Evolutionary conservation across 176 grass and related monocot species (phyloP), one percentile per base, ranked within the genome.

Genomic region (Alopecurus myosuroides): DNA sequence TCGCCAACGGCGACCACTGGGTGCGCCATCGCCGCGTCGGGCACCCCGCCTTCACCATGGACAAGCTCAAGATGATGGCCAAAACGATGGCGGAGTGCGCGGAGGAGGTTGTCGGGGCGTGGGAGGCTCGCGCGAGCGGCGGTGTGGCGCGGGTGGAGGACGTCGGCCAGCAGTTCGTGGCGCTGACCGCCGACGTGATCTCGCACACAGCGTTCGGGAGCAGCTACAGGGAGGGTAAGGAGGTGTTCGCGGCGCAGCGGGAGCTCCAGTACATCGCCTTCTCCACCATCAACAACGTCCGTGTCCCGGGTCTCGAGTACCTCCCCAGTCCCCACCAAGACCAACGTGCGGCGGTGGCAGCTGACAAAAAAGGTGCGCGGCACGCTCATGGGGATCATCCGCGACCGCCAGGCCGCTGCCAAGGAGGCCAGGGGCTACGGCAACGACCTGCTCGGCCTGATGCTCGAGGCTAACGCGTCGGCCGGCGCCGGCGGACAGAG

Each of bases 131-230:
- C n/a, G n/a, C n/a, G n/a, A n/a, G n/a, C n/a, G n/a, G n/a, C n/a
- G n/a, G n/a, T n/a, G n/a, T n/a, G n/a, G n/a, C n/a, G n/a, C n/a
- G n/a, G n/a, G n/a, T n/a, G n/a, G n/a, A n/a, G n/a, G n/a, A n/a
- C n/a, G n/a, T n/a, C n/a, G n/a, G n/a, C n/a, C n/a, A n/a, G n/a
- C n/a, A n/a, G n/a, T n/a, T n/a, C n/a, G n/a, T n/a, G n/a, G n/a
- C n/a, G n/a, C n/a, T n/a, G n/a, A n/a, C n/a, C n/a, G n/a, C n/a
- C n/a, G n/a, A n/a, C n/a, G n/a, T n/a, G n/a, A n/a, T n/a, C n/a
- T n/a, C n/a, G n/a, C n/a, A 86, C 65, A 86, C 93, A 37, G 88
- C 90, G 81, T 92, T 92, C 36, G 90, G 93, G 3, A 90, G 93
- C 76, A 92, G 83, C 86, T 95, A 82, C 52, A 62, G 33, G 11